phyloP scores from a whole-genome alignment of 805 yeast genomes.

The Suhomyces tanzawaensis region DNA sequence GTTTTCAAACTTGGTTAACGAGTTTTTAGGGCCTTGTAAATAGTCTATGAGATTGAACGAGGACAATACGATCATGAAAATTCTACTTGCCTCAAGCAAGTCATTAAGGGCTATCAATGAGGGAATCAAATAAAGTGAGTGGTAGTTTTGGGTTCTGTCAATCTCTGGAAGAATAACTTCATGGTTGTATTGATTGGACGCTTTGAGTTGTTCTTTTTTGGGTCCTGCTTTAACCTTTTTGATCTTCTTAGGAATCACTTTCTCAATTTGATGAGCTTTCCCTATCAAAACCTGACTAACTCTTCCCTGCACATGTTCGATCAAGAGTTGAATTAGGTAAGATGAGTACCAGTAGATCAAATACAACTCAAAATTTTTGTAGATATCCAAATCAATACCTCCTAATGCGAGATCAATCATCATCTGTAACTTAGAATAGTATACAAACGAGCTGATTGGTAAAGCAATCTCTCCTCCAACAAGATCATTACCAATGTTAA shows the following conservation, averaged over 20 bases:
- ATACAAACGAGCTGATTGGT: slow-evolving; percentile 71
- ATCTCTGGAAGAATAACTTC: slow-evolving; percentile 36
- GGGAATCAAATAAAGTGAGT: slow-evolving; percentile 18
- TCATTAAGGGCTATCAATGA: slow-evolving; percentile 16
- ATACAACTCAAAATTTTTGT: slow-evolving; percentile 66
- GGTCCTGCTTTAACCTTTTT: slow-evolving; percentile 52
- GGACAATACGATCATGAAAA: slow-evolving; percentile 17
- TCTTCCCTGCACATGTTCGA: slow-evolving; percentile 46
- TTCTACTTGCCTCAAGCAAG: slow-evolving; percentile 21
- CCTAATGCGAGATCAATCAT: slow-evolving; percentile 73
- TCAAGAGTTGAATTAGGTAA: slow-evolving; percentile 40
- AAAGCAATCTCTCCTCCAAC: slow-evolving; percentile 42
- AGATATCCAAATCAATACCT: slow-evolving; percentile 75
- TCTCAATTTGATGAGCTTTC: slow-evolving; percentile 34
- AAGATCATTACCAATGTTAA: slow-evolving; percentile 37
- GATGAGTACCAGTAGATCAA: slow-evolving; percentile 68
- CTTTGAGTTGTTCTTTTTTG: slow-evolving; percentile 40
- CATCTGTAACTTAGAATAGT: slow-evolving; percentile 57
- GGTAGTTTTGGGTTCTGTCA: slow-evolving; percentile 22
- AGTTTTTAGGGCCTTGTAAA: slow-evolving; percentile 25
- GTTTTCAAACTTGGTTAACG: slow-evolving; percentile 20
- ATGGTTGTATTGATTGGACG: slow-evolving; percentile 25
- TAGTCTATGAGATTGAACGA: slow-evolving; percentile 19
- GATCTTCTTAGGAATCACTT: slow-evolving; percentile 35
- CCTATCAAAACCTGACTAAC: slow-evolving; percentile 29